A percentile compares a stretch with the other conserved stretches of the same genome.
phyloP scores from a whole-genome alignment of 2,329 filamentous ascomycete species.

The Ascochyta pisi region DNA sequence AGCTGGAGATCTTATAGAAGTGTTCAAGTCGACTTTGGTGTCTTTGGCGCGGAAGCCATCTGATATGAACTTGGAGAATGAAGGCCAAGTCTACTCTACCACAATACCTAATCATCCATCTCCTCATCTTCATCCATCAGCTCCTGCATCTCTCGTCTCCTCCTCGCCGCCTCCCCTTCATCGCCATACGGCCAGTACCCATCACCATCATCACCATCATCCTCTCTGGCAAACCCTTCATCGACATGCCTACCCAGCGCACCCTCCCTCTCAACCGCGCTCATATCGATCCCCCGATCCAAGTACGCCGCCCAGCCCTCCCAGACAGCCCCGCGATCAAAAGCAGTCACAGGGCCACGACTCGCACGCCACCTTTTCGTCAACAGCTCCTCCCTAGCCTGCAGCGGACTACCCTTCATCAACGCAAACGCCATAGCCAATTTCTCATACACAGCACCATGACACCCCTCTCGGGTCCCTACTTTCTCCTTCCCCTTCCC shows the following conservation, averaged over 20 bases:
- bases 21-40: background rate
- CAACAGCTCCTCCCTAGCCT: slow-evolving; percentile 30
- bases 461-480: slow-evolving; percentile 10
- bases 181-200: background rate
- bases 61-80: too few relatives aligned
- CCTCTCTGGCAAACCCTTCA: background rate
- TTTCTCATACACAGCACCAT: slow-evolving; percentile 31
- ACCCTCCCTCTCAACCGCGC: slow-evolving; percentile 24
- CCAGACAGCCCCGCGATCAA: slow-evolving; percentile 39
- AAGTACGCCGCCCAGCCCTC: slow-evolving; percentile 40
- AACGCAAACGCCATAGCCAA: slow-evolving; percentile 24
- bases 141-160: slow-evolving; percentile 28
- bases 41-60: too few relatives aligned
- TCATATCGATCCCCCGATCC: slow-evolving; percentile 29
- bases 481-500: background rate
- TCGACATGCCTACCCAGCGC: background rate
- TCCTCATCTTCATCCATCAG: slow-evolving; percentile 28
- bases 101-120: background rate
- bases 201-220: slow-evolving; percentile 21
- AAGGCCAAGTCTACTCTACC: background rate
- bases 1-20: too few relatives aligned
- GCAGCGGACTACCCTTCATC: slow-evolving; percentile 16
- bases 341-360: slow-evolving; percentile 28
- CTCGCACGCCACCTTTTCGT: slow-evolving; percentile 42
- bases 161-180: slow-evolving; percentile 17